phyloP scores from a whole-genome alignment of 1,139 yeast genomes.

The Tardiomyces depauwii region DNA sequence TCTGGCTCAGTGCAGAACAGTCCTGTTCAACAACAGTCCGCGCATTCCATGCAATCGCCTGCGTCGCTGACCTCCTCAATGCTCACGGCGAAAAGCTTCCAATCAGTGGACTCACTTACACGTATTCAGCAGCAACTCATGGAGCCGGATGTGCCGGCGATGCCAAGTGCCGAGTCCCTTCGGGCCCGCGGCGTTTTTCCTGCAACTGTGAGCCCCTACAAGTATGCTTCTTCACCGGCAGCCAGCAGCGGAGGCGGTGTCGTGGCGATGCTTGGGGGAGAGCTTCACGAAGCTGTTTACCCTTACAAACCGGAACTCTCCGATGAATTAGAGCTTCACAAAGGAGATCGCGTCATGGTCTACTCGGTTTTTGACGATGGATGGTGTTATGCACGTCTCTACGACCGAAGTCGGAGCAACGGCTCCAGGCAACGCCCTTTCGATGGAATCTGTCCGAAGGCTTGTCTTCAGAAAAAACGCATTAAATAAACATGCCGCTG shows the following conservation, averaged over 20 bases:
- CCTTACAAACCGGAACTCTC: slow-evolving; percentile 22
- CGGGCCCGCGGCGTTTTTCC: too few relatives aligned
- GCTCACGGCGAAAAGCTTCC: too few relatives aligned
- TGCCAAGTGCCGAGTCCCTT: neutral
- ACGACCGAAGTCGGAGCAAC: slow-evolving; percentile 2
- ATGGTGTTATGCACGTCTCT: slow-evolving; percentile 23
- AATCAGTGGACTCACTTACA: slow-evolving; percentile 4
- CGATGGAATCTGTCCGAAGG: slow-evolving; percentile 23
- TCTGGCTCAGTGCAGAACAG: too few relatives aligned
- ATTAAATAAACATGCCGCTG: neutral
- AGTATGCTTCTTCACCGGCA: too few relatives aligned
- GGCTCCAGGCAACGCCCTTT: slow-evolving; percentile 1
- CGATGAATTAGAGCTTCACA: slow-evolving; percentile 25
- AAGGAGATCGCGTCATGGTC: slow-evolving; percentile 22
- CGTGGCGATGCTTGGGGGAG: slow-evolving; percentile 9
- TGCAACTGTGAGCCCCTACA: too few relatives aligned
- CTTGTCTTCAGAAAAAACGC: slow-evolving; percentile 11
- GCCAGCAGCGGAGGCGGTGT: slow-evolving; percentile 9
- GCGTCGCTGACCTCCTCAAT: too few relatives aligned
- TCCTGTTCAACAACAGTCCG: too few relatives aligned
- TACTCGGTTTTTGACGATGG: slow-evolving; percentile 28
- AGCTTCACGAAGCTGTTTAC: slow-evolving; percentile 16
- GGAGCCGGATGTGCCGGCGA: slow-evolving; percentile 4
- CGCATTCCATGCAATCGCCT: too few relatives aligned
- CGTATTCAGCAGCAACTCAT: slow-evolving; percentile 4